Conservation (phyloP, 2,329 filamentous ascomycete genomes). For the Aspergillus ochraceoroseus region DNA sequence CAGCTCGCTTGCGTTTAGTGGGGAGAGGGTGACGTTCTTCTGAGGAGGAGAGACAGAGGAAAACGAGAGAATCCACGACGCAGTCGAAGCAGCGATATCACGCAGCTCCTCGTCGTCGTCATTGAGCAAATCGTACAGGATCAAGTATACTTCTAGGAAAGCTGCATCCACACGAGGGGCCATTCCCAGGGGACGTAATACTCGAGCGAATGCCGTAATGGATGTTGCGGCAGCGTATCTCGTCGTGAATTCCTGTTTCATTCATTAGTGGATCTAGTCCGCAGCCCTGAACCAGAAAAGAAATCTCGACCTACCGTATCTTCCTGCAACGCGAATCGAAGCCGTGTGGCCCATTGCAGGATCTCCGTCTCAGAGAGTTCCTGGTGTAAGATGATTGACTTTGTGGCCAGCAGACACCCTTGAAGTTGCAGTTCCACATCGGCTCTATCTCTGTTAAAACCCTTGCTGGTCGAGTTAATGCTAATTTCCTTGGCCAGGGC, state of each 20-base stretch:
- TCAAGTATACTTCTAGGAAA: conserved; percentile 56
- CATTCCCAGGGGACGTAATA: conserved; percentile 40
- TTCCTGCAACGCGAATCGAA: conserved; percentile 39
- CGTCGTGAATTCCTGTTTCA: conserved; percentile 37
- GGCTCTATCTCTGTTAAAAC: conserved; percentile 36
- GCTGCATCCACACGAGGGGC: conserved; percentile 23
- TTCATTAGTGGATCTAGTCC: conserved; percentile 7
- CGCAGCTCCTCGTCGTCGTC: conserved; percentile 92
- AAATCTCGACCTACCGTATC: conserved; percentile 35
- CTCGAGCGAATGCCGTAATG: conserved; percentile 31
- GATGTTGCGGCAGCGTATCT: conserved; percentile 37
- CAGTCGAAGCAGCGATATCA: conserved; percentile 51
- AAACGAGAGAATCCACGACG: conserved; percentile 37
- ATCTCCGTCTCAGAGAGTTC: conserved; percentile 25
- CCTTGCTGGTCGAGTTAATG: conserved; percentile 21
- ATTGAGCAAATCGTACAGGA: conserved; percentile 70
- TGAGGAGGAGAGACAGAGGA: conserved; percentile 28
- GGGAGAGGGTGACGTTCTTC: conserved; percentile 39
- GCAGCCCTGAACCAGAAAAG: neutral
- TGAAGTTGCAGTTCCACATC: conserved; percentile 38
- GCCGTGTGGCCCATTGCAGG: conserved; percentile 31
- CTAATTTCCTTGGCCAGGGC: conserved; percentile 26
- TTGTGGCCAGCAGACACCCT: conserved; percentile 36
- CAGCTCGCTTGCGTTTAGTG: conserved; percentile 46
- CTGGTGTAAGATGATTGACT: conserved; percentile 14